Evolutionary conservation across 306 rosid species (phyloP).

Genomic region (Psophocarpus tetragonolobus): DNA sequence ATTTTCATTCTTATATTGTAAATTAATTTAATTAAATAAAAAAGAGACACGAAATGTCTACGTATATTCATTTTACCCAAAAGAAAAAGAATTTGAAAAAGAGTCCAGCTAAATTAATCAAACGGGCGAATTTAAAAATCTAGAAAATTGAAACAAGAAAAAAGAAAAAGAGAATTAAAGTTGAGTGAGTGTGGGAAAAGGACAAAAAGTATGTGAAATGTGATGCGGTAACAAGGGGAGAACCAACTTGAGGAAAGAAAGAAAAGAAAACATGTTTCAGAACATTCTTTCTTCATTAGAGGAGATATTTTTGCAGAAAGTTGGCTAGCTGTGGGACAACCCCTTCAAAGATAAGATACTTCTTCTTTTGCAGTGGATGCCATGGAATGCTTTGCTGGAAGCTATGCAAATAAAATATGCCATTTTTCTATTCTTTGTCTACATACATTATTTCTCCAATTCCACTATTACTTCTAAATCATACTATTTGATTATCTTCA

Average conservation of each 20-base stretch:
- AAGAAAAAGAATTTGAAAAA: background rate
- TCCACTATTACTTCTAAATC: background rate
- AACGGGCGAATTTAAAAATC: background rate
- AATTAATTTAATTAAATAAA: background rate
- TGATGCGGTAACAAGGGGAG: background rate
- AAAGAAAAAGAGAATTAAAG: background rate
- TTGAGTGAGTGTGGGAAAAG: background rate
- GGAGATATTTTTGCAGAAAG: background rate
- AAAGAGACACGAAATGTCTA: background rate
- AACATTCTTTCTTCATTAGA: slow-evolving; percentile 22
- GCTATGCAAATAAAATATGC: background rate
- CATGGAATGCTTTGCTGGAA: background rate
- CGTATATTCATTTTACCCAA: no score
- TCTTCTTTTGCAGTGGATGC: background rate
- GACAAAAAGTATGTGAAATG: slow-evolving; percentile 1
- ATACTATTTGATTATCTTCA: background rate
- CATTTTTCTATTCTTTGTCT: background rate
- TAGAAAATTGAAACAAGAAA: background rate
- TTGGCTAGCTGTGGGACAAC: slow-evolving; percentile 23
- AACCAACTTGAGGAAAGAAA: background rate
- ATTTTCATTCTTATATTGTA: no score
- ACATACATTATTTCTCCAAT: background rate
- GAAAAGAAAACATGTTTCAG: background rate
- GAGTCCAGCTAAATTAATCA: background rate
- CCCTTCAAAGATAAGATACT: background rate